phyloP scores from a whole-genome alignment of 805 yeast genomes.

The Brettanomyces bruxellensis region DNA sequence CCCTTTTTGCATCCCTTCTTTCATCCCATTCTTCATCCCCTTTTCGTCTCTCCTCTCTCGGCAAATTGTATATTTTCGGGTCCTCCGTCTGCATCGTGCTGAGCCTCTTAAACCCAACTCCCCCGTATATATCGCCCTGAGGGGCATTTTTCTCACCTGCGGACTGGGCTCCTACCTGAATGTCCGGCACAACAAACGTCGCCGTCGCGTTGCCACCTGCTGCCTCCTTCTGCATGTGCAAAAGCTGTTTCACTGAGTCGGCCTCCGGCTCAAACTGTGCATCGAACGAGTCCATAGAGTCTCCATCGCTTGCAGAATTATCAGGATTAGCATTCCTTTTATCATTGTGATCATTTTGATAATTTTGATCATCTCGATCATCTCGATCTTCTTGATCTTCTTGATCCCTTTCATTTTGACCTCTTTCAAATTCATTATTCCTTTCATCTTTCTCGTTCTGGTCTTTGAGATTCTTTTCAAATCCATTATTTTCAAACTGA shows the following conservation, averaged over 20 bases:
- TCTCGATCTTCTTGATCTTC: background rate
- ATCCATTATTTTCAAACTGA: too few species aligned
- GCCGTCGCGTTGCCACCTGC: slow-evolving; percentile 12
- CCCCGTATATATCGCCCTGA: background rate
- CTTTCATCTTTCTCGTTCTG: background rate
- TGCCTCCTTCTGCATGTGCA: slow-evolving; percentile 19
- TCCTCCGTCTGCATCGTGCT: slow-evolving; percentile 26
- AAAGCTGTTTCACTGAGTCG: slow-evolving; percentile 11
- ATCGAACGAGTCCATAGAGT: slow-evolving; percentile 20
- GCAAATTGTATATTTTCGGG: slow-evolving; percentile 21
- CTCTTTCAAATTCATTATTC: background rate
- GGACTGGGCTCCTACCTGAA: slow-evolving; percentile 4
- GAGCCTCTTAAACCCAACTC: slow-evolving; percentile 7
- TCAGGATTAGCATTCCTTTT: background rate
- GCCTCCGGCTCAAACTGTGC: slow-evolving; percentile 10
- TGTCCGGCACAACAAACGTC: slow-evolving; percentile 12
- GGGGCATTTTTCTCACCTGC: background rate
- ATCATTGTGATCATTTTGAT: background rate
- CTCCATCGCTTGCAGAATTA: background rate
- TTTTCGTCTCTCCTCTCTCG: background rate
- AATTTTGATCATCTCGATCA: background rate
- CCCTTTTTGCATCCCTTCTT: too few species aligned
- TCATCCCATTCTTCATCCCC: too few species aligned
- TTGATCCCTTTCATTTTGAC: background rate
- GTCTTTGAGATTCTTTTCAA: too few species aligned